Evolutionary conservation across 2,329 filamentous ascomycete genomes (phyloP), one percentile per base, ranked within the genome.

Genomic region (Fusarium azukiicola): DNA sequence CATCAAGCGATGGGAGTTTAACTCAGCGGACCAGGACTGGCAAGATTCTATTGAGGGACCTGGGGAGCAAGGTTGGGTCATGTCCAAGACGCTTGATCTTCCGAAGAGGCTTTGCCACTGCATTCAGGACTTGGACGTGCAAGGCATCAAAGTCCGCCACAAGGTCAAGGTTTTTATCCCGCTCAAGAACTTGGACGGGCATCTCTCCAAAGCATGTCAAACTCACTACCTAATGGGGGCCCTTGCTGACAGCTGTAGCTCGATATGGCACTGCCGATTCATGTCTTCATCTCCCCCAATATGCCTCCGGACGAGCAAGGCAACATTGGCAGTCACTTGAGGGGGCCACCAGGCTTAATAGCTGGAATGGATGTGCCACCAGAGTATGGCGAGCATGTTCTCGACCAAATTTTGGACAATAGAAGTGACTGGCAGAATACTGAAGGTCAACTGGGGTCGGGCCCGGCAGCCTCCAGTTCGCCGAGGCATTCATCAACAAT

Each of bases 201-300:
- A 99, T 85, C 91, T 97, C 63, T 99, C 97, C 67, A 97, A 99
- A 91, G 94, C 95, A 16, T 3, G 3, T 3, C 12, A 8, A 1
- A 0, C 27, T 32, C 27, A 32, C 27, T 32, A 32, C 27, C 27
- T 32, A 32, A 32, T 32, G 27, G 27, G 27, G 27, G 27, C 27
- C 27, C 27, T 32, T 32, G 27, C 5, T 14, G 40, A 61, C 56
- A 16, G 7, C 11, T 17, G 2, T 7, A 96, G 94, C 93, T 99
- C 68, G 95, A 97, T 63, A 97, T 97, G 66, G 97, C 96, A 36
- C 93, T 99, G 23, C 97, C 98, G 2, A 92, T 99, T 17, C 96
- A 96, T 67, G 94, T 99, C 38, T 99, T 98, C 87, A 98, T 99
- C 78, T 99, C 98, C 3, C 97, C 97, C 1, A 97, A 97, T 82